These are phyloP conservation scores for Tylopilus subfusipes DNA, from an alignment of 768 basidiomycete species.

Conservation along the genomic window DNA sequence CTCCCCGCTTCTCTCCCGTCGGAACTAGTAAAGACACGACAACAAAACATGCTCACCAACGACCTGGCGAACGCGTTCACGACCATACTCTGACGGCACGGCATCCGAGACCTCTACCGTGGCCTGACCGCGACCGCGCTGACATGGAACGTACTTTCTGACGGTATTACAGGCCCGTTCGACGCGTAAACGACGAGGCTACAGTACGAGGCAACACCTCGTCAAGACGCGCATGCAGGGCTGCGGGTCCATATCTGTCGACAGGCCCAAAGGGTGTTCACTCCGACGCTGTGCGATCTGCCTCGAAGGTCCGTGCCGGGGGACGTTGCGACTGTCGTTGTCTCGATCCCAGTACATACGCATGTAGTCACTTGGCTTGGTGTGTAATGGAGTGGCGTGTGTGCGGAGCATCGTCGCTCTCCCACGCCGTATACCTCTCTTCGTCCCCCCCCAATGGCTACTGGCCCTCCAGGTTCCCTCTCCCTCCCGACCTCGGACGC, in stretches of 20 bases:
- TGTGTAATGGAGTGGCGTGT: too few relatives aligned
- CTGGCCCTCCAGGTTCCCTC: conserved; percentile 27
- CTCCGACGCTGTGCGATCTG: too few relatives aligned
- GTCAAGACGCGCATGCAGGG: conserved; percentile 88
- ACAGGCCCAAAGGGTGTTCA: too few relatives aligned
- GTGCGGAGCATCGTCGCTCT: too few relatives aligned
- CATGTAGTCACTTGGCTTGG: too few relatives aligned
- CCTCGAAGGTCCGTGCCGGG: conserved; percentile 81
- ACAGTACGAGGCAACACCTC: conserved; percentile 73
- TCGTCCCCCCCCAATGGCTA: conserved; percentile 13
- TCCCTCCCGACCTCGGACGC: conserved; percentile 10
- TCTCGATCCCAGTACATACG: too few relatives aligned
- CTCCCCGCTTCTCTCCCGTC: too few relatives aligned
- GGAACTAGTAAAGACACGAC: conserved; percentile 85
- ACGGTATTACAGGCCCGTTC: conserved; percentile 49
- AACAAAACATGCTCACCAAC: conserved; percentile 51
- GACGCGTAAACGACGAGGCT: conserved; percentile 5
- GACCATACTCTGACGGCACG: conserved; percentile 51
- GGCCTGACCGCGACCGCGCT: conserved; percentile 71
- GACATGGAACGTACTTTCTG: conserved; percentile 84
- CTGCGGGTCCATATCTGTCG: too few relatives aligned
- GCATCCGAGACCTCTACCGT: conserved; percentile 69
- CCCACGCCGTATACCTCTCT: not conserved
- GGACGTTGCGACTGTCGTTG: conserved; percentile 87
- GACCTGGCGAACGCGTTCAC: conserved; percentile 38